Evolutionary conservation across 2,329 filamentous ascomycete species (phyloP).

Genomic region (Sporothrix schenckii): DNA sequence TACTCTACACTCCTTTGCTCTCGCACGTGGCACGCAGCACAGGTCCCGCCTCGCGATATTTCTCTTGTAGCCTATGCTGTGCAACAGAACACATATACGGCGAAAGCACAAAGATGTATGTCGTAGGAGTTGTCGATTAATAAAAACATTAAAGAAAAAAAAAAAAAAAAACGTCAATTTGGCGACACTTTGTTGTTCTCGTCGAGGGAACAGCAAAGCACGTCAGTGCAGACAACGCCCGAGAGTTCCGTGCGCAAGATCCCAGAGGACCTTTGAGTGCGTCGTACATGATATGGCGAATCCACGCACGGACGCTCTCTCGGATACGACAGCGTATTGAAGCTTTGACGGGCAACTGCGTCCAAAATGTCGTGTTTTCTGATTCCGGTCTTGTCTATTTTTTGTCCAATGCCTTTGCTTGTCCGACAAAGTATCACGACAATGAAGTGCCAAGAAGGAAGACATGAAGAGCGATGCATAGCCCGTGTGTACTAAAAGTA

Average conservation of each 20-base stretch:
- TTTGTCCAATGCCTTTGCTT: background rate
- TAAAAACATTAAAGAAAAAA: background rate
- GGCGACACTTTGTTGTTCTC: background rate
- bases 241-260: slow-evolving; percentile 16
- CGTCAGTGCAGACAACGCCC: background rate
- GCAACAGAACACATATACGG: slow-evolving; percentile 24
- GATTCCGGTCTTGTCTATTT: background rate
- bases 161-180: too few relatives aligned
- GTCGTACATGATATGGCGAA: background rate
- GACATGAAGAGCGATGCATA: background rate
- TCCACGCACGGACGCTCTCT: background rate
- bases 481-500: background rate
- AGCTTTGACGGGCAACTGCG: too few relatives aligned
- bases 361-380: background rate
- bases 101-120: slow-evolving; percentile 9
- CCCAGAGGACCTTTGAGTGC: background rate
- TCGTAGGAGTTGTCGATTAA: background rate
- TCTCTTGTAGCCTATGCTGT: slow-evolving; percentile 16
- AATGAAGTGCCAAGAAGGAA: background rate
- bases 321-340: background rate
- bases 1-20: background rate
- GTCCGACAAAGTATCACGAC: background rate
- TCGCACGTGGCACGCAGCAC: slow-evolving; percentile 29
- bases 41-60: slow-evolving; percentile 25
- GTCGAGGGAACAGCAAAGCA: background rate